Evolutionary conservation across 2,329 filamentous ascomycete species (phyloP), one percentile per base, ranked within the genome.

Genomic region (Peltaster fructicola): DNA sequence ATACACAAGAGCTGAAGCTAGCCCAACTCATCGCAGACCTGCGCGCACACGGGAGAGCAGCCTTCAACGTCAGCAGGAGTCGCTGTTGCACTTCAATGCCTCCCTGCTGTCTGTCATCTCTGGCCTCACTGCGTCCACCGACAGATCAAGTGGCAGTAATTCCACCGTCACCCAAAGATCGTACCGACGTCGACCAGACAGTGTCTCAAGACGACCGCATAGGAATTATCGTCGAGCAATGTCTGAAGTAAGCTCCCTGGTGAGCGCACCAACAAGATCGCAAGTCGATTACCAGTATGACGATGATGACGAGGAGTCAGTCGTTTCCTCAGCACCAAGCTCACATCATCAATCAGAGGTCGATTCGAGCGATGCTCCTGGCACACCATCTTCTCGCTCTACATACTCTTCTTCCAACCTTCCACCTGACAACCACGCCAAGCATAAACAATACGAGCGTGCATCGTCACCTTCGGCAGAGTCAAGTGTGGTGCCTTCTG

Each of bases 91-190:
- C 35, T 17, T 50, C 16, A 56, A 54, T 24, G 45, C 50, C 5
- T 59, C 56, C 4, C 33, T 56, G 15, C 35, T 51, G 20, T 60
- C 55, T 2, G 44, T 57, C 3, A 32, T 53, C 7, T 56, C 56
- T 13, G 47, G 43, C 24, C 33, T 53, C 21, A 58, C 54, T 3
- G 47, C 50, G 24, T 41, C 42, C 7, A 56, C 55, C 8, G 47
- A 41, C 24, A 40, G 40, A 9, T 57, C 54, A 2, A 56, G 50
- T 34, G 53, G 47, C n/a, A 60, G 55, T 37, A 54, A 48, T 27
- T 55, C 54, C 2, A 59, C 57, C 3, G 46, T 58, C 8, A 59
- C 53, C 7, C 54, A 56, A 31, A 43, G 43, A 20, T 53, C 52
- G 4, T 56, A 56, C 32, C 42, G 54, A 27, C 43, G 43, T 20